Evolutionary conservation across 495 filamentous ascomycete genomes (phyloP), one percentile per base, ranked within the genome.

Genomic region (Annulohypoxylon nitens): DNA sequence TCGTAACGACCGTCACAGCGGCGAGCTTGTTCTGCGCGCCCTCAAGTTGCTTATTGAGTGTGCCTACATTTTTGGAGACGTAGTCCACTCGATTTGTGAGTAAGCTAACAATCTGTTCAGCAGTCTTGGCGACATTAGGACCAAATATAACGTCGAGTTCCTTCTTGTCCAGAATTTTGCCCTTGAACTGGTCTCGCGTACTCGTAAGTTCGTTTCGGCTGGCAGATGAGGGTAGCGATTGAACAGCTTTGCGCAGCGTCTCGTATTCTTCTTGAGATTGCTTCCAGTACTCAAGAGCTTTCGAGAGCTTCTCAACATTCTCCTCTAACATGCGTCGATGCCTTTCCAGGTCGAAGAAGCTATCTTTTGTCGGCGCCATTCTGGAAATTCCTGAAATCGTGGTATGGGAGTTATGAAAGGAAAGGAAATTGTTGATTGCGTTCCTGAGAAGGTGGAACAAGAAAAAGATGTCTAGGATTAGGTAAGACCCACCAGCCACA

Each of bases 251-350:
- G 74, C 91, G 94, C 65, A 98, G 83, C 11, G 88, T 90, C 71
- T 97, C 93, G 79, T 98, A 99, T 73, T 98, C 97, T 14, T 91
- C 86, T 75, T 97, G 95, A 89, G 90, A 96, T 60, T 88, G 90
- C 75, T 93, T 91, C 96, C 95, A 98, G 81, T 95, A 90, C 48
- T 87, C 88, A 18, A 98, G 87, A 2, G 94, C 90, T 72, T 92
- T 86, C 20, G 87, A 87, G 9, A 98, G 89, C 74, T 94, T 89
- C 25, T 83, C 81, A 26, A 97, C 88, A 71, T 91, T 93, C 12
- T 87, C 87, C 79, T 97, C 93, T 25, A 98, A 88, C 9, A 89
- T 84, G 61, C 88, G 83, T 20, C 93, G 89, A 69, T 93, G 93
- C 61, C 88, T 88, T 75, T 97, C 94, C 11, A 97, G 85, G 65